Conservation (phyloP, 805 yeast genomes). For the Starmerella bombi region DNA sequence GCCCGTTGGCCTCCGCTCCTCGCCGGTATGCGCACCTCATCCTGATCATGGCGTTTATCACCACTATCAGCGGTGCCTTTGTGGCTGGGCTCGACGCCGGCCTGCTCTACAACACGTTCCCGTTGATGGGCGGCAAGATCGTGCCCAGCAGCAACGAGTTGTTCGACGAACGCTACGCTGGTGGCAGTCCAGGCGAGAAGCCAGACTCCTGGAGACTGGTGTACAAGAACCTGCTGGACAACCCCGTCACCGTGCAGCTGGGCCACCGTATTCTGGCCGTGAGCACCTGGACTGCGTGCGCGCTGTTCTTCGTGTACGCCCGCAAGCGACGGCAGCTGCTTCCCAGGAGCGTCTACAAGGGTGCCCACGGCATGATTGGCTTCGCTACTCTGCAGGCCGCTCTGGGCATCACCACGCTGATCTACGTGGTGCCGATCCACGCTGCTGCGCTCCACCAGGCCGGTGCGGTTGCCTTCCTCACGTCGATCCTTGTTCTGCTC, state of each 20-base stretch:
- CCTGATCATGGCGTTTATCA: slow-evolving; percentile 58
- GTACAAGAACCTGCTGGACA: slow-evolving; percentile 72
- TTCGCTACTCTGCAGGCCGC: slow-evolving; percentile 70
- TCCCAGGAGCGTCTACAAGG: slow-evolving; percentile 32
- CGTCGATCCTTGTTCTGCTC: slow-evolving; percentile 55
- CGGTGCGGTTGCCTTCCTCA: slow-evolving; percentile 80
- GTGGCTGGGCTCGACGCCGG: slow-evolving; percentile 99
- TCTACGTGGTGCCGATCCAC: slow-evolving; percentile 83
- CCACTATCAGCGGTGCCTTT: slow-evolving; percentile 96
- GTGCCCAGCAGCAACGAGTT: slow-evolving; percentile 68
- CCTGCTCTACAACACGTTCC: slow-evolving; percentile 86
- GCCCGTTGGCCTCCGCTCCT: slow-evolving; percentile 45
- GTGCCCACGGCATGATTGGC: slow-evolving; percentile 60
- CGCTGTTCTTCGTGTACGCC: slow-evolving; percentile 60
- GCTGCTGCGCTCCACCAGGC: slow-evolving; percentile 95
- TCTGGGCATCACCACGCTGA: slow-evolving; percentile 72
- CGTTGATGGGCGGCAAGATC: slow-evolving; percentile 75
- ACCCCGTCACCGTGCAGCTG: slow-evolving; percentile 91
- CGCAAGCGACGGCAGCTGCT: slow-evolving; percentile 39
- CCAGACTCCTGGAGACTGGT: slow-evolving; percentile 38
- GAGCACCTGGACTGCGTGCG: slow-evolving; percentile 58
- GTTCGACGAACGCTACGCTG: slow-evolving; percentile 55
- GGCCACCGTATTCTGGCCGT: slow-evolving; percentile 78
- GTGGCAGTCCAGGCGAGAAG: not conserved
- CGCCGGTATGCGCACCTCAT: slow-evolving; percentile 45